Evolutionary conservation across 768 basidiomycete species (phyloP).

Genomic region (Agaricus blazei): DNA sequence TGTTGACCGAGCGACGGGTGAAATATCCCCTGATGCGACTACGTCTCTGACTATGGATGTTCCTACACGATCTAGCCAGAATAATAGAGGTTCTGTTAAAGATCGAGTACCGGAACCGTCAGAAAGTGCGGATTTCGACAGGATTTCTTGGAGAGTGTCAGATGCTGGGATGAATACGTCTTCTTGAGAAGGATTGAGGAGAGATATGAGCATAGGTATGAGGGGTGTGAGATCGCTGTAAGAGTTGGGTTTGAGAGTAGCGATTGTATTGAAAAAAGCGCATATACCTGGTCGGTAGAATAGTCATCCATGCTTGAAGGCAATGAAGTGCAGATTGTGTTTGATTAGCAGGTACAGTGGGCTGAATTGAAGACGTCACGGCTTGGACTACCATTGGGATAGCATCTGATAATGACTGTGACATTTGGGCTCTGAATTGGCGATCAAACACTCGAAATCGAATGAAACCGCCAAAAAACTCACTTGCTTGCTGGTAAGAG

Average conservation of each 20-base stretch:
- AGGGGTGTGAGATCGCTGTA: constrained; percentile 65
- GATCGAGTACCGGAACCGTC: constrained; percentile 65
- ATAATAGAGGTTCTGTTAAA: constrained; percentile 81
- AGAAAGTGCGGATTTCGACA: constrained; percentile 67
- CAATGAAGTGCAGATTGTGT: constrained; percentile 72
- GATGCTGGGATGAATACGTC: constrained; percentile 58
- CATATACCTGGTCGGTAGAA: constrained; percentile 61
- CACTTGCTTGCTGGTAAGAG: constrained; percentile 70
- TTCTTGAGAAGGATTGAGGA: constrained; percentile 50
- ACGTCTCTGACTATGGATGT: constrained; percentile 34
- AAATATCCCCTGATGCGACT: constrained; percentile 35
- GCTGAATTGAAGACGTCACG: constrained; percentile 52
- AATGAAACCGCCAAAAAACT: constrained; percentile 21
- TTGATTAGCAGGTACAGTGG: constrained; percentile 34
- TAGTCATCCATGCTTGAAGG: constrained; percentile 77
- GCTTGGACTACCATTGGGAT: constrained; percentile 68
- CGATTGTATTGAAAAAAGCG: background rate
- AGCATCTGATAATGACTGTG: constrained; percentile 61
- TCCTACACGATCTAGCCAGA: constrained; percentile 66
- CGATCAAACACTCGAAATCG: background rate
- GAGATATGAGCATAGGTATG: constrained; percentile 58
- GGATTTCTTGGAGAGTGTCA: constrained; percentile 72
- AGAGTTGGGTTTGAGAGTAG: background rate
- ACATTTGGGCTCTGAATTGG: constrained; percentile 50
- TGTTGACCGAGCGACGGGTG: constrained; percentile 61